phyloP scores from a whole-genome alignment of 2,329 filamentous ascomycete species.

The Chalara sp. region DNA sequence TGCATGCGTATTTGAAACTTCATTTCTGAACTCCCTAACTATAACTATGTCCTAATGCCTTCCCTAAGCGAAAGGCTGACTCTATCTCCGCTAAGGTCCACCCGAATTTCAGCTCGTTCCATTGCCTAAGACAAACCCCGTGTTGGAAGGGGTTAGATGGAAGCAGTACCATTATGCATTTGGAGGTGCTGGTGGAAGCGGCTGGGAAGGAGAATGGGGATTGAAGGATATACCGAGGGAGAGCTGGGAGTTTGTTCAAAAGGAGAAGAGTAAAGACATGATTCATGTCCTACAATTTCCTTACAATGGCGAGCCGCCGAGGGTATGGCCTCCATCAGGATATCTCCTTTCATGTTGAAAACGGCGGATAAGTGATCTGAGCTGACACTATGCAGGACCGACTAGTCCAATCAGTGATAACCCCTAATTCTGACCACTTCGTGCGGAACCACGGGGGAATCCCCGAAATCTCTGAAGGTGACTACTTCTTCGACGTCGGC shows the following conservation, averaged over 20 bases:
- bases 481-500: conserved; percentile 13
- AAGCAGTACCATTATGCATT: conserved; percentile 52
- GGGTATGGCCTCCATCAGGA: conserved; percentile 9
- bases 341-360: background rate
- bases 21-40: conserved; percentile 8
- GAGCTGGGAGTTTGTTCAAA: conserved; percentile 47
- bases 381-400: conserved; percentile 20
- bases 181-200: conserved; percentile 32
- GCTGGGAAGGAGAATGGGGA: no score
- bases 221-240: conserved; percentile 42
- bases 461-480: conserved; percentile 50
- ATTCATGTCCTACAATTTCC: conserved; percentile 56
- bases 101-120: conserved; percentile 51
- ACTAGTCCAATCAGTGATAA: conserved; percentile 49
- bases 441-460: conserved; percentile 69
- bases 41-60: background rate
- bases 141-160: conserved; percentile 48
- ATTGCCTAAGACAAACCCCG: conserved; percentile 50
- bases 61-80: background rate
- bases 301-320: conserved; percentile 57
- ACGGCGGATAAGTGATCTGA: background rate
- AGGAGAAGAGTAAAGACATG: conserved; percentile 55
- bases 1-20: conserved; percentile 12
- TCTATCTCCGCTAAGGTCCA: background rate
- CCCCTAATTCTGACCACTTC: conserved; percentile 56